A percentile compares a stretch with the other conserved stretches of the same genome.
Evolutionary conservation across 805 yeast species (phyloP).

Genomic region (Cyberlindnera maritima): DNA sequence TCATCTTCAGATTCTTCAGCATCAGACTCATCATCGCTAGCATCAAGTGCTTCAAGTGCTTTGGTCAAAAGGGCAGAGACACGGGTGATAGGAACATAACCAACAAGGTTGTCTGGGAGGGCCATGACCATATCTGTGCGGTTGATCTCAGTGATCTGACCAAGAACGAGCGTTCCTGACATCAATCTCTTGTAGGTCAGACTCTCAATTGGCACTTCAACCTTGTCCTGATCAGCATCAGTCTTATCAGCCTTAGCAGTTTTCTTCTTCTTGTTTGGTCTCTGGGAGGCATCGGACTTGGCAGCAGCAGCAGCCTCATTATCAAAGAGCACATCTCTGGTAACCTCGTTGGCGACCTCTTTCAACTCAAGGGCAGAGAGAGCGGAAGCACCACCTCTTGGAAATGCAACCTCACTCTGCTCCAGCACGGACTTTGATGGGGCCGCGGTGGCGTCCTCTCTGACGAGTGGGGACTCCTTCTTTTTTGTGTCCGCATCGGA

Average conservation of each 20-base stretch:
- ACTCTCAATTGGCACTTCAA: conserved; percentile 53
- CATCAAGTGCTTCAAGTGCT: conserved; percentile 54
- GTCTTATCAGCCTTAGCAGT: conserved; percentile 30
- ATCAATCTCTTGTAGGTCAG: conserved; percentile 59
- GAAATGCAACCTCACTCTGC: conserved; percentile 53
- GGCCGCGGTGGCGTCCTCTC: conserved; percentile 38
- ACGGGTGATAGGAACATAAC: conserved; percentile 72
- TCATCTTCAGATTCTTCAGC: conserved; percentile 32
- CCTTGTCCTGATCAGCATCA: conserved; percentile 26
- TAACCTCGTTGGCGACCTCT: conserved; percentile 90
- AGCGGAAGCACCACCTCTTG: conserved; percentile 92
- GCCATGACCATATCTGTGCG: conserved; percentile 65
- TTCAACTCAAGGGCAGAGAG: conserved; percentile 88
- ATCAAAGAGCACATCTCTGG: conserved; percentile 78
- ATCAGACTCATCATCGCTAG: conserved; percentile 38
- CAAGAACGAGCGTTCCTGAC: conserved; percentile 74
- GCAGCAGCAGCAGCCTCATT: conserved; percentile 17
- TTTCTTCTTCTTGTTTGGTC: conserved; percentile 43
- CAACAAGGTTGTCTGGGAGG: conserved; percentile 77
- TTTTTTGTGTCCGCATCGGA: conserved; percentile 36
- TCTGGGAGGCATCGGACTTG: conserved; percentile 17
- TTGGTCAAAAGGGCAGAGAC: conserved; percentile 62
- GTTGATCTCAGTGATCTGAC: conserved; percentile 64
- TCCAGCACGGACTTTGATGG: conserved; percentile 36
- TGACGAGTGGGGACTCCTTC: conserved; percentile 38